Conservation (phyloP, 345 rosid species). For the Turritis glabra region DNA sequence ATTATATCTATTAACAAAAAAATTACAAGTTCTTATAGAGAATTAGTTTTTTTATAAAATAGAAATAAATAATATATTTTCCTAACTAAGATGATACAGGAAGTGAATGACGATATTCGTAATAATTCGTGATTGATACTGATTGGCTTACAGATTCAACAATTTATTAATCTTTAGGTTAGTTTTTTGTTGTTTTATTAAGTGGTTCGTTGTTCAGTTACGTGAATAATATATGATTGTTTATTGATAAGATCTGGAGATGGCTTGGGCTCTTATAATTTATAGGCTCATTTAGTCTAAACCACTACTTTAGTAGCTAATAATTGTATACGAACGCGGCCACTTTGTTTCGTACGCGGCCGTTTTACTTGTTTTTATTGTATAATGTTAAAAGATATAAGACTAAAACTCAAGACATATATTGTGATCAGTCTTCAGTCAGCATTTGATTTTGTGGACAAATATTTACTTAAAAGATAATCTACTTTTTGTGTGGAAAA, state of each 20-base stretch:
- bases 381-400: not conserved
- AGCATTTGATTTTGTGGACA: not conserved
- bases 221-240: not conserved
- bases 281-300: not conserved
- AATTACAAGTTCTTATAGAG: too few relatives aligned
- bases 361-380: not conserved
- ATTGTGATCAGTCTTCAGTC: not conserved
- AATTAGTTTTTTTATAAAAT: too few relatives aligned
- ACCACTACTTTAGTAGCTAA: conserved; percentile 1
- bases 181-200: not conserved
- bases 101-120: too few relatives aligned
- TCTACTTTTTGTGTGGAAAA: not conserved
- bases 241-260: not conserved
- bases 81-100: too few relatives aligned
- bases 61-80: too few relatives aligned
- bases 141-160: too few relatives aligned
- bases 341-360: conserved; percentile 10
- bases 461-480: not conserved
- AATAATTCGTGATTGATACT: too few relatives aligned
- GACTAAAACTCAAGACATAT: not conserved
- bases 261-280: not conserved
- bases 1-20: too few relatives aligned
- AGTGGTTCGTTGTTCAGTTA: not conserved
- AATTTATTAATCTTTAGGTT: not conserved
- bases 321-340: conserved; percentile 3